Evolutionary conservation across 768 basidiomycete genomes (phyloP), one percentile per base, ranked within the genome.

Genomic region (Hemileccinum rubropunctum): DNA sequence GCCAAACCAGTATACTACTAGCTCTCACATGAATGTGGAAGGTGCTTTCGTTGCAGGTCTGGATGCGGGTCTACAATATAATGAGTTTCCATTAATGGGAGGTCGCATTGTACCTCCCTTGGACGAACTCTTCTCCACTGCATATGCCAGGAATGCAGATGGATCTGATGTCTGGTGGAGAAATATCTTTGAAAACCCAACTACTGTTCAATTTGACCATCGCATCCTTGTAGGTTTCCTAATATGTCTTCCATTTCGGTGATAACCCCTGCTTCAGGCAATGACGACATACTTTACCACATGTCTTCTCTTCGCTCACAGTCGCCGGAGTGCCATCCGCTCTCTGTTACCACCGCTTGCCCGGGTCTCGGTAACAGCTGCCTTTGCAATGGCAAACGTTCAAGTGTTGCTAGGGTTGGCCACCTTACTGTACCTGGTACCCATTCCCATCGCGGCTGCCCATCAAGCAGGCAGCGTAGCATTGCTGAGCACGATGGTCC

Each of bases 21-120:
- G 52, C 33, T 41, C 41, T 50, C 38, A 56, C 36, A 45, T 13
- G 35, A 47, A 34, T 30, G 21, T 28, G 18, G 46, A 63, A 95
- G 95, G 97, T 45, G 97, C 97, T 5, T 98, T 99, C 60, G 97
- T 99, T 26, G 97, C 97, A 33, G 97, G 97, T 13, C 76, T 99
- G 37, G 97, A 99, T 66, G 97, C 97, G 1, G 97, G 97, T 13
- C 71, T 99, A 47, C 67, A 94, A n/a, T 98, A 98, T 72, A 99
- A 99, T 64, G 95, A 98, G 63, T 99, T 97, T 73, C 97, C 97
- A 0, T 71, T 87, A 5, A 99, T 99, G 95, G 95, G 92, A 33
- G 94, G 88, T 7, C 78, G 83, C 14, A 67, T 98, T 14, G 79
- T 81, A 4, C 97, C 97, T 3, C 93, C 94, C 0, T 53, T 73